phyloP scores from a whole-genome alignment of 2,329 filamentous ascomycete genomes.

The Zalaria sp. region DNA sequence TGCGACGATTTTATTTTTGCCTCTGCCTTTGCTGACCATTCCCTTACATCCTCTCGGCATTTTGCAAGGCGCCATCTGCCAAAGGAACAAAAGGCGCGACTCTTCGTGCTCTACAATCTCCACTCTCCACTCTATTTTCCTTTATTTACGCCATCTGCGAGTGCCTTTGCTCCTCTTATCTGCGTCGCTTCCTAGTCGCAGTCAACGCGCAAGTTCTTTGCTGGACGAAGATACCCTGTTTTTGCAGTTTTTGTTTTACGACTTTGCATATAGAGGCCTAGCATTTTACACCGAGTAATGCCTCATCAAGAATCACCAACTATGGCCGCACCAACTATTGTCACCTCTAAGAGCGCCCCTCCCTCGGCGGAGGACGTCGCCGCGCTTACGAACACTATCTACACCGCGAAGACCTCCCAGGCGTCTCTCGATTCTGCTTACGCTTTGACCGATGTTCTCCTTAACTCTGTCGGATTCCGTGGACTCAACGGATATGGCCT shows the following conservation, averaged over 20 bases:
- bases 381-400: conserved; percentile 27
- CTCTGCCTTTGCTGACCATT: too few relatives aligned
- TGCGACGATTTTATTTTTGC: too few relatives aligned
- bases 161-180: background rate
- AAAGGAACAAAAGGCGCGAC: too few relatives aligned
- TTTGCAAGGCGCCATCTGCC: too few relatives aligned
- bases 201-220: background rate
- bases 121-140: conserved; percentile 15
- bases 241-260: background rate
- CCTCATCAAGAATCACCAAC: conserved; percentile 37
- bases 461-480: conserved; percentile 50
- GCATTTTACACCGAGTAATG: conserved; percentile 18
- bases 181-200: background rate
- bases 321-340: conserved; percentile 30
- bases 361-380: conserved; percentile 33
- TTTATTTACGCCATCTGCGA: background rate
- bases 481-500: conserved; percentile 49
- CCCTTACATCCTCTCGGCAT: too few relatives aligned
- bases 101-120: conserved; percentile 5
- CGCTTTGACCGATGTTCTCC: conserved; percentile 47
- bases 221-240: background rate
- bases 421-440: conserved; percentile 49
- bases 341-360: conserved; percentile 29
- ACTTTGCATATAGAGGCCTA: background rate
- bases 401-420: conserved; percentile 38